Evolutionary conservation across 768 basidiomycete genomes (phyloP), one percentile per base, ranked within the genome.

Genomic region (Mrakia frigida): DNA sequence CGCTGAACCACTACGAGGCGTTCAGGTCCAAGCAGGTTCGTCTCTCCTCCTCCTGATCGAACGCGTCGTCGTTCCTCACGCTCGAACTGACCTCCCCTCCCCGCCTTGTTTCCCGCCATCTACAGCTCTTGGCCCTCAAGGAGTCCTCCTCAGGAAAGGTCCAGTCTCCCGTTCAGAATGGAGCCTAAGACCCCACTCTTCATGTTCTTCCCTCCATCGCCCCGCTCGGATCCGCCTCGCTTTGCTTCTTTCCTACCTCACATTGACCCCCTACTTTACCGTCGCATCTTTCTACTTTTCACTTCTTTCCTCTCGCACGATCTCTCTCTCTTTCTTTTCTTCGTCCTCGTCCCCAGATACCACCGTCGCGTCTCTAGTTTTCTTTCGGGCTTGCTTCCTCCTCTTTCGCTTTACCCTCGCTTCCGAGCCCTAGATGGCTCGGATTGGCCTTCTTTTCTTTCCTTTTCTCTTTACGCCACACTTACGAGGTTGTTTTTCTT

Each of bases 1-100:
- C 97, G 16, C 92, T 95, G 84, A 97, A 96, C 83, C 96, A 99
- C 85, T 99, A 98, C 84, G 96, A 99, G 86, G 94, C 95, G 13
- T 99, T 99, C 93, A 90, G 96, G 79, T 96, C 94, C 80, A 98
- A 98, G 86, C 96, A 99, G 86, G 81, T 81, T 5, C 52, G 71
- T 63, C 33, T 25, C 2, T 71, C 52, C 16, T 39, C 28, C 23
- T 63, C 33, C 28, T 52, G 28, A 25, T 43, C 35, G 16, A 16
- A 16, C 25, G 25, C 23, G 41, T 23, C 46, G 14, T 41, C 63
- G 43, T 50, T 18, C 52, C 31, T 46, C 31, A 28, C 16, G 13
- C 10, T 11, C 21, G 16, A 1, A 18, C 60, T 46, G 56, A 56
- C 56, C 28, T 43, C 43, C 13, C 33, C 33, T 23, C 14, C 16